These are phyloP conservation scores for Ceratocystis ficicola DNA, from an alignment of 2,329 filamentous ascomycete species.

Conservation along the genomic window DNA sequence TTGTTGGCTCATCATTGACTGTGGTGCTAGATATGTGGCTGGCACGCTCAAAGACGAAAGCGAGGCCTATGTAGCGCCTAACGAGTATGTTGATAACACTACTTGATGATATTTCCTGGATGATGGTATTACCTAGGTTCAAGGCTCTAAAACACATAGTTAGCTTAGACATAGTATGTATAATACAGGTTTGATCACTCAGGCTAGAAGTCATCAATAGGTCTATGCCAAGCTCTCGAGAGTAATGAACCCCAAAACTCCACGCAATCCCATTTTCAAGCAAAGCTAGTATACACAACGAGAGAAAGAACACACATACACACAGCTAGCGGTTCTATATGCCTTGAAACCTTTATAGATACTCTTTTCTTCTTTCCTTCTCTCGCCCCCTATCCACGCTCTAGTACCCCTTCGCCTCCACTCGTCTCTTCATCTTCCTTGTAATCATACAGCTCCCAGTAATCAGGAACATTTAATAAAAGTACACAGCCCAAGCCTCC, in stretches of 20 bases:
- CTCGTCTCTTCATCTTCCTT: neutral
- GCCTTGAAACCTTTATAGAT: neutral
- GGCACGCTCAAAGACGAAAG: constrained; percentile 15
- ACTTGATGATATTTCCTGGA: neutral
- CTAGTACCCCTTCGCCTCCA: neutral
- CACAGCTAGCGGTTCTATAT: neutral
- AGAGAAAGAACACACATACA: neutral
- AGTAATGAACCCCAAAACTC: constrained; percentile 16
- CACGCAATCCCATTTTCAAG: constrained; percentile 16
- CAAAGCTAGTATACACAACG: constrained; percentile 13
- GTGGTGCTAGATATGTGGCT: constrained; percentile 15
- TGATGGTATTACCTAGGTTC: neutral
- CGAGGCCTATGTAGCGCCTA: constrained; percentile 12
- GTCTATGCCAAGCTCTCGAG: neutral
- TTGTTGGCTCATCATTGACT: neutral
- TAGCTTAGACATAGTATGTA: neutral
- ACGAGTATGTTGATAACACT: constrained; percentile 5
- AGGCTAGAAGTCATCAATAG: neutral
- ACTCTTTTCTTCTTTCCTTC: neutral
- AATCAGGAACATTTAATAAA: constrained; percentile 11
- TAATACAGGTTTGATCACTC: neutral
- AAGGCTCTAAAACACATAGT: neutral
- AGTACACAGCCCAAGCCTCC: constrained; percentile 8
- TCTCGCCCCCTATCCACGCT: neutral
- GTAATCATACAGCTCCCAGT: constrained; percentile 5